Evolutionary conservation across 768 basidiomycete species (phyloP), one percentile per base, ranked within the genome.

Genomic region (Lactifluus subvellereus): DNA sequence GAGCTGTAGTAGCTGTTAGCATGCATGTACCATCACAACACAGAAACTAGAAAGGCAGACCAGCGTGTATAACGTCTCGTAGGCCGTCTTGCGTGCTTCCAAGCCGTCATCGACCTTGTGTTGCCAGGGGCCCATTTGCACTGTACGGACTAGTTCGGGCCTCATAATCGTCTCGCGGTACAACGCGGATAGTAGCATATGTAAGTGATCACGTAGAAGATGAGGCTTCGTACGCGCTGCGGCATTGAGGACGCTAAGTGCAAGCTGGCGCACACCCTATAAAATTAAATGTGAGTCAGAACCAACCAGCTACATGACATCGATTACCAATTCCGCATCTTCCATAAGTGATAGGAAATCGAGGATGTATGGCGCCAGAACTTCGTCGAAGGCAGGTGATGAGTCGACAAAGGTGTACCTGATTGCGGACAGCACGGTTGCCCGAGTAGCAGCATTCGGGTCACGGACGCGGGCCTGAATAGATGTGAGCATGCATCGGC

Each of bases 71-170:
- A 98, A 91, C 1, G 94, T 94, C 75, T 99, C 97, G 74, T 91
- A 98, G 2, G 97, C 96, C 0, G 92, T 95, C 80, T 98, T 98
- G 62, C 97, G 86, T 22, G 94, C 87, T 66, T 98, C 96, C 45
- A 98, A 80, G 53, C 97, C 97, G 67, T 98, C 95, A 69, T 99
- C 97, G 57, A 97, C 92, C 72, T 91, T 94, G 76, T 96, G 93
- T 32, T 88, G 91, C 94, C 94, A 97, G 2, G 94, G 94, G 22
- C 94, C 94, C 94, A 97, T 97, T 71, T 94, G 91, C 13, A 97
- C 94, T 1, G 89, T 91, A 35, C 90, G 85, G 70, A 96, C 87
- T 62, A 94, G 84, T 2, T 86, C 81, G 2, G 83, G 80, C 66
- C 91, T 93, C 71, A 94, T 76, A 42, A 80, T 71, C 0, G 95